Evolutionary conservation across 331 rosid genomes (phyloP).

Genomic region (Malus hybrid): DNA sequence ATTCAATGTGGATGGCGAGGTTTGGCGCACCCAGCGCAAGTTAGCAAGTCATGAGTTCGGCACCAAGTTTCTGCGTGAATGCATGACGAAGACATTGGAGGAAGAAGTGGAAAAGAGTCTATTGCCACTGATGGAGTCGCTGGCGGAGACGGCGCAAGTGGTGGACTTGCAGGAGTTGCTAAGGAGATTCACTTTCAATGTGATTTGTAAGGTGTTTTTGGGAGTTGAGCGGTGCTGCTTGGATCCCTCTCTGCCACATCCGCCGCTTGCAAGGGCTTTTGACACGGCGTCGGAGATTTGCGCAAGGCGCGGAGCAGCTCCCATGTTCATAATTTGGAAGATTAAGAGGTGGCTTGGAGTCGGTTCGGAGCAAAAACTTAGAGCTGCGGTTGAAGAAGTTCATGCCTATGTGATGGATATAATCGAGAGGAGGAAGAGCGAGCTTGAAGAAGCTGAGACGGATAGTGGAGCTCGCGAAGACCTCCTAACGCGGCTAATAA

Average conservation of each 20-base stretch:
- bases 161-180: constrained; percentile 71
- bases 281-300: constrained; percentile 62
- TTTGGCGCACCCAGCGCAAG: constrained; percentile 59
- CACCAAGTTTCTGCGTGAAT: constrained; percentile 40
- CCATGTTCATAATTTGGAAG: constrained; percentile 63
- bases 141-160: constrained; percentile 11
- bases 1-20: constrained; percentile 75
- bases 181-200: constrained; percentile 57
- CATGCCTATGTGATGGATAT: constrained; percentile 41
- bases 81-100: constrained; percentile 30
- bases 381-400: constrained; percentile 46
- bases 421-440: constrained; percentile 36
- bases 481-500: constrained; percentile 57
- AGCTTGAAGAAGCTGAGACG: neutral
- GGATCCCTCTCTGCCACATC: constrained; percentile 42
- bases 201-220: constrained; percentile 48
- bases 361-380: constrained; percentile 66
- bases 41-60: constrained; percentile 66
- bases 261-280: constrained; percentile 45
- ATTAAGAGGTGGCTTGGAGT: constrained; percentile 59
- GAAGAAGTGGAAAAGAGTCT: constrained; percentile 40
- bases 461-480: constrained; percentile 18
- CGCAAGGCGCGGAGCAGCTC: constrained; percentile 65
- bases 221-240: constrained; percentile 43
- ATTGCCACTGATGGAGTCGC: constrained; percentile 40